phyloP scores from a whole-genome alignment of 345 rosid species.

The Bruguiera gymnorhiza region DNA sequence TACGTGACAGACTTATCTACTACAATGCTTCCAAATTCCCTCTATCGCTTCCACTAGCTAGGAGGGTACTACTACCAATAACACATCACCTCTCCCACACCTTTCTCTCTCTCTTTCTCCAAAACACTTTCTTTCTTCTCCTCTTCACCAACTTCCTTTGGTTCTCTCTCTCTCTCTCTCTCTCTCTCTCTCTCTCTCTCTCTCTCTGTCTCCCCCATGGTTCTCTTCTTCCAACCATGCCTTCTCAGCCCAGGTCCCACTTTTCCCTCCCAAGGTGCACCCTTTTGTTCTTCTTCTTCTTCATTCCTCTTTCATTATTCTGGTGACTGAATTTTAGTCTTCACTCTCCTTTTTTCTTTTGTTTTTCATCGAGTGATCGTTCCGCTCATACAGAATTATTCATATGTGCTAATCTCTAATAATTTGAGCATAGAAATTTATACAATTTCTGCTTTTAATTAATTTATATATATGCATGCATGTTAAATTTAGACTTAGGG shows the following conservation, averaged over 20 bases:
- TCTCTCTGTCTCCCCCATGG: constrained; percentile 32
- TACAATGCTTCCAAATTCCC: constrained; percentile 31
- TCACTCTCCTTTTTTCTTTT: no score
- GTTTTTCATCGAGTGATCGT: no score
- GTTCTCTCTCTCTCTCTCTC: background rate
- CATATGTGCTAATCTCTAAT: no score
- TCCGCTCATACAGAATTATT: no score
- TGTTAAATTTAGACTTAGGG: no score
- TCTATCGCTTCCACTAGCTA: background rate
- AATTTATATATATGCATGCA: no score
- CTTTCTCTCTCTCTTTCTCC: background rate
- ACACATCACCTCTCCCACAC: background rate
- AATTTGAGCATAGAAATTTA: no score
- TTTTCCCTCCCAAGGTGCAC: constrained; percentile 40
- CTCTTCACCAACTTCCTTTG: background rate
- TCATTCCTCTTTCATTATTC: background rate
- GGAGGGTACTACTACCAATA: no score
- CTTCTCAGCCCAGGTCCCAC: constrained; percentile 34
- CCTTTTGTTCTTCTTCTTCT: background rate
- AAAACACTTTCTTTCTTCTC: background rate
- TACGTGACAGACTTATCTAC: constrained; percentile 25
- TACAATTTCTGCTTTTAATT: no score
- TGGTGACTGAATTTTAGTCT: background rate
- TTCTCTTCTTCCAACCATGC: constrained; percentile 38
- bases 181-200: constrained; percentile 2